Evolutionary conservation across 2,329 filamentous ascomycete species (phyloP).

Genomic region (Trichoderma atroviride): DNA sequence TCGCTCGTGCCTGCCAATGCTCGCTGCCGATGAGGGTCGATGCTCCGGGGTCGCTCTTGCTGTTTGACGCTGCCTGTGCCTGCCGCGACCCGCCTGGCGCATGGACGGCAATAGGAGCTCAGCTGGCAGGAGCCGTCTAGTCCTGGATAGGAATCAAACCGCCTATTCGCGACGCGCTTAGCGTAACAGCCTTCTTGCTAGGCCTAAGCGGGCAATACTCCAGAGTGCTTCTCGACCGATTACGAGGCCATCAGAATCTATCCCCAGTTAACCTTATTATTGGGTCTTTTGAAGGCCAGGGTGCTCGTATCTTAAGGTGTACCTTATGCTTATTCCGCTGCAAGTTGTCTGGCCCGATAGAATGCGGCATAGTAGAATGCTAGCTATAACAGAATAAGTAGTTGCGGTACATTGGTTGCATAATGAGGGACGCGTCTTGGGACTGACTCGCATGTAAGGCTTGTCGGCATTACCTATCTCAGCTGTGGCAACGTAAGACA

Average conservation of each 20-base stretch:
- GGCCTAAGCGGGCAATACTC: neutral
- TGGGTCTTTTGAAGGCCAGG: neutral
- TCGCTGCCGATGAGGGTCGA: neutral
- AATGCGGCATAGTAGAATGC: neutral
- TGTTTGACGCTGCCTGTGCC: constrained; percentile 1
- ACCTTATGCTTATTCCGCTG: neutral
- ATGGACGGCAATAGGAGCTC: neutral
- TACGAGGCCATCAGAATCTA: neutral
- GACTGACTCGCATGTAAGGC: neutral
- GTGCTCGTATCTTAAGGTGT: neutral
- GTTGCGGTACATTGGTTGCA: neutral
- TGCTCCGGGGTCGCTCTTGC: neutral
- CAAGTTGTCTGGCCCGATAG: neutral
- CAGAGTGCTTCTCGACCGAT: constrained; percentile 5
- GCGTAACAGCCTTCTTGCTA: neutral
- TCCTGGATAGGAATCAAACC: neutral
- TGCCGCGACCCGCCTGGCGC: neutral
- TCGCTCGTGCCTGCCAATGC: neutral
- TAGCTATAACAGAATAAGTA: neutral
- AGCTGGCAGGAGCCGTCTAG: neutral
- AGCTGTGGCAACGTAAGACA: neutral
- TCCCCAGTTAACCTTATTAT: constrained; percentile 10
- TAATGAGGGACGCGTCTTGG: neutral
- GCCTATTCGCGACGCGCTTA: neutral
- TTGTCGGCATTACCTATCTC: neutral